phyloP scores from a whole-genome alignment of 495 filamentous ascomycete genomes.

The Neohortaea acidophila region DNA sequence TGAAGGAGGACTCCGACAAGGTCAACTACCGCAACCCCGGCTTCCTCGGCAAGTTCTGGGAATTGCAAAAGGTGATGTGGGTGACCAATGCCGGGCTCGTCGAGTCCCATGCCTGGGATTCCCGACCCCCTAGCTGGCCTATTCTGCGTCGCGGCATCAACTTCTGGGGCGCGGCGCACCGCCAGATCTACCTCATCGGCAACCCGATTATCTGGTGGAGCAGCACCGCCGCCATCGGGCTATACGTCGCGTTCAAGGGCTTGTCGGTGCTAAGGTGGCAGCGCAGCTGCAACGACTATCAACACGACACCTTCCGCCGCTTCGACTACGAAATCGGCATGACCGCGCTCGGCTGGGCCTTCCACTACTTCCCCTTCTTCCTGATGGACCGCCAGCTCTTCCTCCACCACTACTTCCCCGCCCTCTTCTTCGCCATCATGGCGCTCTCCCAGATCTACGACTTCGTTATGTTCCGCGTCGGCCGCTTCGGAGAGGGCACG shows the following conservation, averaged over 20 bases:
- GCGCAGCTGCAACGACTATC: constrained; percentile 75
- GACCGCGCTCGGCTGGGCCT: constrained; percentile 80
- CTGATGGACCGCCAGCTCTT: constrained; percentile 97
- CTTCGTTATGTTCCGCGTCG: constrained; percentile 57
- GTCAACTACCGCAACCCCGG: constrained; percentile 92
- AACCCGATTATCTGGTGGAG: constrained; percentile 95
- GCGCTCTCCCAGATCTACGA: constrained; percentile 78
- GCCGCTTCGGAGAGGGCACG: constrained; percentile 34
- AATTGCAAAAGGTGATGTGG: constrained; percentile 99
- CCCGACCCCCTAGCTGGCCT: constrained; percentile 85
- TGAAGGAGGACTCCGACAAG: constrained; percentile 58
- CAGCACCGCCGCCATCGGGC: constrained; percentile 60
- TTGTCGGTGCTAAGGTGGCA: constrained; percentile 87
- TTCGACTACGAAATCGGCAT: constrained; percentile 95
- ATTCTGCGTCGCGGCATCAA: constrained; percentile 91
- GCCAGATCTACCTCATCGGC: constrained; percentile 90
- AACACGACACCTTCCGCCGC: constrained; percentile 65
- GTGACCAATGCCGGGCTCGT: constrained; percentile 90
- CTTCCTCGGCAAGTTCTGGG: constrained; percentile 97
- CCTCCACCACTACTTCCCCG: constrained; percentile 93
- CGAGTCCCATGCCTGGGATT: constrained; percentile 96
- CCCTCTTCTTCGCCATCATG: constrained; percentile 87
- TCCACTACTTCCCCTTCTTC: constrained; percentile 96
- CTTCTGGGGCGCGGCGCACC: constrained; percentile 92
- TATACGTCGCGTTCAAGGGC: constrained; percentile 73